A percentile compares a stretch with the other conserved stretches of the same genome.
Evolutionary conservation across 139 green algal genomes (phyloP).

Genomic region (Monoraphidium neglectum): DNA sequence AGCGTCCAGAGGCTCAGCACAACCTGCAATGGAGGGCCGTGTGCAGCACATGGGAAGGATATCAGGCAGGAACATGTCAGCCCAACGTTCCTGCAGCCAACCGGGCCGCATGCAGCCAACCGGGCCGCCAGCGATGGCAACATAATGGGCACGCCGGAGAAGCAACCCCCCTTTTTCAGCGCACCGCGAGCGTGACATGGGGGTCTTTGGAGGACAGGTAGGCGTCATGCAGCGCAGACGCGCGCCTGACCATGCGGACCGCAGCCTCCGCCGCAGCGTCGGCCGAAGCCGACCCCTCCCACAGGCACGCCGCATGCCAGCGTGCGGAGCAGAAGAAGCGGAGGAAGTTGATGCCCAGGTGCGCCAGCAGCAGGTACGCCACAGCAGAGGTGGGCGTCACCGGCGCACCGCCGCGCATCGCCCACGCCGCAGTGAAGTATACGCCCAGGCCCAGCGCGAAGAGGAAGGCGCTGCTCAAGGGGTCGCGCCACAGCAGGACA

Average conservation of each 20-base stretch:
- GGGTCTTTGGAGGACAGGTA: slow-evolving; percentile 28
- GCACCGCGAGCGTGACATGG: slow-evolving; percentile 20
- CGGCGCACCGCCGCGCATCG: too few species aligned
- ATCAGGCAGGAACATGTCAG: too few species aligned
- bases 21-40: too few species aligned
- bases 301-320: slow-evolving; percentile 16
- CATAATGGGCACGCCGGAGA: neutral
- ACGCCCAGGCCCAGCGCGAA: too few species aligned
- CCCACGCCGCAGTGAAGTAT: too few species aligned
- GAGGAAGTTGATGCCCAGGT: slow-evolving; percentile 29
- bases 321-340: slow-evolving; percentile 27
- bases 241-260: too few species aligned
- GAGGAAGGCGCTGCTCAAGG: too few species aligned
- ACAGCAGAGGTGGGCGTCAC: slow-evolving; percentile 2
- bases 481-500: too few species aligned
- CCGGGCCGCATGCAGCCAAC: neutral
- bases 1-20: slow-evolving; percentile 12
- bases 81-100: too few species aligned
- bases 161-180: neutral
- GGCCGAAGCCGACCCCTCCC: neutral
- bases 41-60: too few species aligned
- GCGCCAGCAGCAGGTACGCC: slow-evolving; percentile 21
- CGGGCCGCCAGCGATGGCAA: neutral
- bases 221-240: slow-evolving; percentile 9
- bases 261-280: too few species aligned